phyloP scores from a whole-genome alignment of 1,139 yeast genomes.

The Taiozyma sp. region DNA sequence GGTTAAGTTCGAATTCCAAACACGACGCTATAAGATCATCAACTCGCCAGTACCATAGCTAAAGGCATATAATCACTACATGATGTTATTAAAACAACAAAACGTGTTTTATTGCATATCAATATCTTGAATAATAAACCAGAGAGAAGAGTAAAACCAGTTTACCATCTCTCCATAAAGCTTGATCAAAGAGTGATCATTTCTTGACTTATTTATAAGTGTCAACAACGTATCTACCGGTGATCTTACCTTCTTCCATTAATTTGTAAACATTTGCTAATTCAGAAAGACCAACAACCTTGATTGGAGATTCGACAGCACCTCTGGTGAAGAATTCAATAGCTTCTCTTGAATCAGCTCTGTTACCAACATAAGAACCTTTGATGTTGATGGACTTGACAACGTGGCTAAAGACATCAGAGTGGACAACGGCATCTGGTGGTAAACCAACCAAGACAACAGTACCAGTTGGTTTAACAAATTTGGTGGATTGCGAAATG shows the following conservation, averaged over 20 bases:
- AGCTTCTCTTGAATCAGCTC: conserved; percentile 76
- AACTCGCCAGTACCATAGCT: too few relatives aligned
- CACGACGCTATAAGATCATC: too few relatives aligned
- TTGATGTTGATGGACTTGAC: conserved; percentile 57
- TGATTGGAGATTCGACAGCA: conserved; percentile 60
- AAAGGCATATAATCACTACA: too few relatives aligned
- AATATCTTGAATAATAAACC: background rate
- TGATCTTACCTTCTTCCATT: conserved; percentile 68
- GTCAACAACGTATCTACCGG: conserved; percentile 50
- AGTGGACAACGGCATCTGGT: conserved; percentile 56
- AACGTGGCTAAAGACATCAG: conserved; percentile 62
- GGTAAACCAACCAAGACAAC: conserved; percentile 81
- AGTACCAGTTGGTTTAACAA: conserved; percentile 70
- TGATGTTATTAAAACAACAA: background rate
- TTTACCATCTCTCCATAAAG: background rate
- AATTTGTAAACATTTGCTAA: conserved; percentile 53
- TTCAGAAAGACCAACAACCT: conserved; percentile 57
- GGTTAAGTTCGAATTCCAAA: too few relatives aligned
- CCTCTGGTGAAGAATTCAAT: conserved; percentile 68
- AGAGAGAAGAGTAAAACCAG: background rate
- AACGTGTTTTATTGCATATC: background rate
- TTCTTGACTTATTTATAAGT: conserved; percentile 13
- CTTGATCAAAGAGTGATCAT: too few relatives aligned
- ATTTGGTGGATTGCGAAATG: conserved; percentile 59
- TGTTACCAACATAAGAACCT: conserved; percentile 79